These are phyloP conservation scores for Wallemia ichthyophaga DNA, from an alignment of 1,284 basidiomycete species.

Conservation along the genomic window DNA sequence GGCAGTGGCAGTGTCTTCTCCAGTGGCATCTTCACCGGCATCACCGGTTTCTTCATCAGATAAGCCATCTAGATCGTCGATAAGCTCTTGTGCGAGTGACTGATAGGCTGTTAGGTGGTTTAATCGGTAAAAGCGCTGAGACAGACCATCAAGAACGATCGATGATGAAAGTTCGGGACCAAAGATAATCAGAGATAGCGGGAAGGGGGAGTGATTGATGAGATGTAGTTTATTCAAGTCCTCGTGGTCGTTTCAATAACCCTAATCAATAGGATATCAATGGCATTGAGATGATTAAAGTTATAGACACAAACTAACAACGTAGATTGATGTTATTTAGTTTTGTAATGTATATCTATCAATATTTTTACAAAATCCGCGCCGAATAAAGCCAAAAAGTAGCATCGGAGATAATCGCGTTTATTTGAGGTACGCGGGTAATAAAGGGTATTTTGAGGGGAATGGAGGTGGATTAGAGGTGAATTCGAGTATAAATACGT, in stretches of 20 bases:
- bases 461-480: no score
- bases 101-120: slow-evolving; percentile 3
- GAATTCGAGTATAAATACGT: no score
- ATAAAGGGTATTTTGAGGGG: background rate
- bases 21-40: slow-evolving; percentile 8
- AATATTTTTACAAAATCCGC: no score
- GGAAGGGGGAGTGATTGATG: background rate
- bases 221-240: background rate
- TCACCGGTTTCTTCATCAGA: slow-evolving; percentile 16
- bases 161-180: background rate
- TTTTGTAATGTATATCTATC: no score
- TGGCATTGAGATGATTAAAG: no score
- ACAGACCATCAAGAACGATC: background rate
- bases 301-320: no score
- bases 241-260: background rate
- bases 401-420: background rate
- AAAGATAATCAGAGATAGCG: background rate
- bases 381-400: background rate
- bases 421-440: background rate
- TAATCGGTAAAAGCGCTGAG: background rate
- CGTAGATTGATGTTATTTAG: no score
- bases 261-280: no score
- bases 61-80: slow-evolving; percentile 17
- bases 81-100: slow-evolving; percentile 18
- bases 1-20: slow-evolving; percentile 8